These are phyloP conservation scores for Collybia nuda DNA, from an alignment of 768 basidiomycete genomes.

Conservation along the genomic window DNA sequence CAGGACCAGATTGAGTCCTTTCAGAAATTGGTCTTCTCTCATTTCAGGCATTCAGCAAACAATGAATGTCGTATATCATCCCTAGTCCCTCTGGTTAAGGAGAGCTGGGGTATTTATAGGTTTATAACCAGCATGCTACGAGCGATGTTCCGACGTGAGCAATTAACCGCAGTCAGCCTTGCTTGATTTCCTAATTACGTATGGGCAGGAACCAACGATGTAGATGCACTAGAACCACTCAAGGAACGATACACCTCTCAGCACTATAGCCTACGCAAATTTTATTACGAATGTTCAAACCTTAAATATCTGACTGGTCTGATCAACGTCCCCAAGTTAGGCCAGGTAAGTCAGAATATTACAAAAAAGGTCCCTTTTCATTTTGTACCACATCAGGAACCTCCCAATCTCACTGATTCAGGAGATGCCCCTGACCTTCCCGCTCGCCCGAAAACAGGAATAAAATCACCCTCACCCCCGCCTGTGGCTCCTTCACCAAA, in stretches of 20 bases:
- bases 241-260: conserved; percentile 86
- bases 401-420: conserved; percentile 88
- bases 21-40: conserved; percentile 95
- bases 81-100: conserved; percentile 95
- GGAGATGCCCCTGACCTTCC: conserved; percentile 87
- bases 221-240: conserved; percentile 87
- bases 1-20: conserved; percentile 99
- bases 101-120: conserved; percentile 98
- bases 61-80: conserved; percentile 98
- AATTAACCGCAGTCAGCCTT: not conserved
- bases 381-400: conserved; percentile 61
- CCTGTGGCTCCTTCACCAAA: conserved; percentile 72
- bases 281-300: conserved; percentile 99
- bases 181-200: conserved; percentile 7
- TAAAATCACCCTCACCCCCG: conserved; percentile 61
- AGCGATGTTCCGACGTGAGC: conserved; percentile 90
- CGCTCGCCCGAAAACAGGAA: conserved; percentile 68
- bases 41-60: conserved; percentile 87
- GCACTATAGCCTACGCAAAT: conserved; percentile 91
- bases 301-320: conserved; percentile 96
- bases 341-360: conserved; percentile 55
- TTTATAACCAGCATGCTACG: conserved; percentile 99
- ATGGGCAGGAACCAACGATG: conserved; percentile 76
- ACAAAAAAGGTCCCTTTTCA: not conserved
- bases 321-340: conserved; percentile 97